These are phyloP conservation scores for Crithidia acanthocephali DNA, from an alignment of 208 protist genomes.

Conservation along the genomic window DNA sequence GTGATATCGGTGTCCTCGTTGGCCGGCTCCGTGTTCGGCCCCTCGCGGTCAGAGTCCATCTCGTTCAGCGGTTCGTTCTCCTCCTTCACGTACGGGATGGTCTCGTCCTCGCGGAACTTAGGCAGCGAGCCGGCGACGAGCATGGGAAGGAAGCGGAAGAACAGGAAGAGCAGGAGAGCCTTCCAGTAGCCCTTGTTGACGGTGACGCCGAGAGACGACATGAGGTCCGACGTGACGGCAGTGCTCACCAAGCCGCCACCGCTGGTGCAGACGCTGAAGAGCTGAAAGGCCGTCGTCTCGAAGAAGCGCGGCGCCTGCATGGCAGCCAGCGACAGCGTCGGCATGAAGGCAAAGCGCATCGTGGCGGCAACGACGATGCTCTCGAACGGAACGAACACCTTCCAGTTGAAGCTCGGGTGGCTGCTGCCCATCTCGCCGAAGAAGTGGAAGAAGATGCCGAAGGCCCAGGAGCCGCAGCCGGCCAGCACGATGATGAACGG, in stretches of 20 bases:
- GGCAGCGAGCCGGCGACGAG: constrained; percentile 25
- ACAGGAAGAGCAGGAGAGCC: constrained; percentile 24
- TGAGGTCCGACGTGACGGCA: constrained; percentile 17
- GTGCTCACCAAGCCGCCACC: constrained; percentile 27
- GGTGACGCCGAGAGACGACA: constrained; percentile 22
- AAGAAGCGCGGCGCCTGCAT: constrained; percentile 39
- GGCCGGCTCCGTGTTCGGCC: neutral
- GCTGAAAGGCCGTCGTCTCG: constrained; percentile 37
- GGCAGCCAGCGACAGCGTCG: constrained; percentile 37
- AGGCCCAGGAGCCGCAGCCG: constrained; percentile 31
- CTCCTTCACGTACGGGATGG: constrained; percentile 5
- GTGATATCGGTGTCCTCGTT: neutral
- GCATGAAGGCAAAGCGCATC: constrained; percentile 52
- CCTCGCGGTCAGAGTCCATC: neutral
- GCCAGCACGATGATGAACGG: constrained; percentile 39
- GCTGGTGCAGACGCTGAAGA: constrained; percentile 33
- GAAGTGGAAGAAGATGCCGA: constrained; percentile 39
- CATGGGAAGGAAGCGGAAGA: constrained; percentile 35
- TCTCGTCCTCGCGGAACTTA: constrained; percentile 34
- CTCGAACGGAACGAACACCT: constrained; percentile 42
- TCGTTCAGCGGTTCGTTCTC: constrained; percentile 6
- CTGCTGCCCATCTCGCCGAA: constrained; percentile 31
- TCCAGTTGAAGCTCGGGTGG: constrained; percentile 30
- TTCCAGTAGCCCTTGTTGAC: constrained; percentile 33
- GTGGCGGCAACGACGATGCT: constrained; percentile 25